Evolutionary conservation across 2,329 filamentous ascomycete species (phyloP), one percentile per base, ranked within the genome.

Genomic region (Canariomyces notabilis): DNA sequence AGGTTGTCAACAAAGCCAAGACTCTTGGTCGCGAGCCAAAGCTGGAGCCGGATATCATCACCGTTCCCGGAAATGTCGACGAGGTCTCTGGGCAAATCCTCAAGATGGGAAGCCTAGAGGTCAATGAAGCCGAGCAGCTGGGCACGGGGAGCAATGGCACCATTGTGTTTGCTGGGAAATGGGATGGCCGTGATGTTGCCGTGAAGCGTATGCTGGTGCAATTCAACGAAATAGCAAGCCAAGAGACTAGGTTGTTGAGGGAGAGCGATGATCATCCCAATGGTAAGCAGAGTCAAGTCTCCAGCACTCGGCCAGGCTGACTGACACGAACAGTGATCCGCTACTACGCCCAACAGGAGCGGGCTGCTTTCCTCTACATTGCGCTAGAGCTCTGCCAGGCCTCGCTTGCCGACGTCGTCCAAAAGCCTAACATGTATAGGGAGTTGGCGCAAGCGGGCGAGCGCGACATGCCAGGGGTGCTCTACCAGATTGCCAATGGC

Each of bases 201-300:
- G 89, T 98, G 38, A 98, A 98, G 73, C 82, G 93, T 26, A 95
- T 98, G 89, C 74, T 97, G 50, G 88, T 91, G 26, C 88, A 95
- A 57, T 96, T 96, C 59, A 96, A 90, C 63, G 91, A 95, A 54
- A 87, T 98, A 57, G 93, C 93, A 0, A 89, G 88, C 9, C 89
- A 95, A 59, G 93, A 98, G 67, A 95, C 95, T 1, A 85, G 85
- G 50, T 74, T 97, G 42, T 70, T 98, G 9, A 79, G 94, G 50
- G 89, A 96, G 64, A 96, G 90, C 60, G 93, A 98, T 57, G 87
- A 96, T 59, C 93, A 98, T 60, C 84, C 86, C 11, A 97, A 98
- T 64, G 79, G 79, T 81, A 70, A 52, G 67, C 57, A 4, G 5
- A 8, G 4, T 18, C 37, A 15, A 5, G 1, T 14, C 18, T 7